phyloP scores from a whole-genome alignment of 306 rosid species.

The Dalbergia cultrata region DNA sequence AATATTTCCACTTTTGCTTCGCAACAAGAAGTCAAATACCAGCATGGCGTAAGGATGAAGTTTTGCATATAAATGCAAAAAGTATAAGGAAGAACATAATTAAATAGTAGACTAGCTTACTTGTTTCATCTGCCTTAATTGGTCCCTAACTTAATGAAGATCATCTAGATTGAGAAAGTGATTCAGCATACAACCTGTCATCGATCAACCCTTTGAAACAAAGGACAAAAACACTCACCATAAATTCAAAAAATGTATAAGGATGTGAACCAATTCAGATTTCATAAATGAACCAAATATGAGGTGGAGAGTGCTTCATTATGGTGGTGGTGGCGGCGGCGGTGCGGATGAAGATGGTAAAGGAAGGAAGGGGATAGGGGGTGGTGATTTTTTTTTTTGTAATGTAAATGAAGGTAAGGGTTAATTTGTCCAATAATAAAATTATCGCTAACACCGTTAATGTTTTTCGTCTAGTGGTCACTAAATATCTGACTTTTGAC shows the following conservation, averaged over 20 bases:
- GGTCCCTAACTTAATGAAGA: conserved; percentile 95
- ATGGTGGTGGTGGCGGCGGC: too few relatives aligned
- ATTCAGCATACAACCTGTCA: conserved; percentile 59
- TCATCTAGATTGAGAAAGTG: conserved; percentile 87
- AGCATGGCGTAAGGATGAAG: not conserved
- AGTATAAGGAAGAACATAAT: not conserved
- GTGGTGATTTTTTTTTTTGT: too few relatives aligned
- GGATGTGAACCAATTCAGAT: conserved; percentile 12
- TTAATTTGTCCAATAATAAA: too few relatives aligned
- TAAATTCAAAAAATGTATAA: conserved; percentile 18
- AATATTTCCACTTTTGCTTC: not conserved
- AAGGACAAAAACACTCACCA: conserved; percentile 5
- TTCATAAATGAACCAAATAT: conserved; percentile 1
- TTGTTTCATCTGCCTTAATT: conserved; percentile 74
- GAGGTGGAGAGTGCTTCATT: too few relatives aligned
- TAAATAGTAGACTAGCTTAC: conserved; percentile 51
- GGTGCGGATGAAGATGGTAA: too few relatives aligned
- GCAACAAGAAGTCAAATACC: not conserved
- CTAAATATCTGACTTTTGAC: too few relatives aligned
- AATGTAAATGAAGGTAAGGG: too few relatives aligned
- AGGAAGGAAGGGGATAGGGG: too few relatives aligned
- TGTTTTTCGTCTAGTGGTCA: too few relatives aligned
- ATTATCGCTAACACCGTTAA: too few relatives aligned
- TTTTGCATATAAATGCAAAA: conserved; percentile 5
- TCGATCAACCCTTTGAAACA: conserved; percentile 79